Conservation (phyloP, 495 filamentous ascomycete genomes). For the Daldinia concentrica region DNA sequence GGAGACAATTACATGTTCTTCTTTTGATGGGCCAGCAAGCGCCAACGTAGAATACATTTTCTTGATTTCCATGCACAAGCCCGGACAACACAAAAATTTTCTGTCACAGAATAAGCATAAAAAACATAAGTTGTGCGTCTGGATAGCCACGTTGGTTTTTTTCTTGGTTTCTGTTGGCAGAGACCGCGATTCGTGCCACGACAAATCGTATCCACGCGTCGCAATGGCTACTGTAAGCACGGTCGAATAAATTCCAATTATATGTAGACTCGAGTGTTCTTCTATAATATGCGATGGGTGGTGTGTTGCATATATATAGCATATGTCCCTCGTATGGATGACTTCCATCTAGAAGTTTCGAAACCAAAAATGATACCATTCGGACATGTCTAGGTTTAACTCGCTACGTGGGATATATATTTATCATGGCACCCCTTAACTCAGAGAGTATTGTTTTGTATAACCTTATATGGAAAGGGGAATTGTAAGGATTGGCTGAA, state of each 20-base stretch:
- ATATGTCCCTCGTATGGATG: neutral
- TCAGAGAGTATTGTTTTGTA: too few relatives aligned
- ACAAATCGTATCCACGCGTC: slow-evolving; percentile 27
- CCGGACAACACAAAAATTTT: slow-evolving; percentile 11
- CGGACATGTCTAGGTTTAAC: neutral
- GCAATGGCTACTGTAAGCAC: slow-evolving; percentile 16
- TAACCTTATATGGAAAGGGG: too few relatives aligned
- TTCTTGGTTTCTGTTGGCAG: slow-evolving; percentile 20
- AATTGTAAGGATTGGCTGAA: too few relatives aligned
- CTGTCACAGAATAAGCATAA: slow-evolving; percentile 7
- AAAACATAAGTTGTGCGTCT: slow-evolving; percentile 13
- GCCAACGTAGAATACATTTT: slow-evolving; percentile 21
- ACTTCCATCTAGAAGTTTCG: neutral
- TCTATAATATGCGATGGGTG: slow-evolving; percentile 22
- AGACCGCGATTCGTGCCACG: slow-evolving; percentile 35
- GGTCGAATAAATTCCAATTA: slow-evolving; percentile 15
- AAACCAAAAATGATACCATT: neutral
- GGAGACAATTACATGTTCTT: slow-evolving; percentile 7
- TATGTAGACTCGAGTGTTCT: slow-evolving; percentile 28
- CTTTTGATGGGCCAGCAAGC: slow-evolving; percentile 3
- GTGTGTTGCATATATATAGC: slow-evolving; percentile 17
- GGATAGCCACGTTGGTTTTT: slow-evolving; percentile 31
- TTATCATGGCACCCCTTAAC: neutral
- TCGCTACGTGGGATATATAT: neutral
- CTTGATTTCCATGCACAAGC: slow-evolving; percentile 16